Base-by-base conservation (phyloP, 2,329 filamentous ascomycete genomes). In the Fusarium sp. region DNA sequence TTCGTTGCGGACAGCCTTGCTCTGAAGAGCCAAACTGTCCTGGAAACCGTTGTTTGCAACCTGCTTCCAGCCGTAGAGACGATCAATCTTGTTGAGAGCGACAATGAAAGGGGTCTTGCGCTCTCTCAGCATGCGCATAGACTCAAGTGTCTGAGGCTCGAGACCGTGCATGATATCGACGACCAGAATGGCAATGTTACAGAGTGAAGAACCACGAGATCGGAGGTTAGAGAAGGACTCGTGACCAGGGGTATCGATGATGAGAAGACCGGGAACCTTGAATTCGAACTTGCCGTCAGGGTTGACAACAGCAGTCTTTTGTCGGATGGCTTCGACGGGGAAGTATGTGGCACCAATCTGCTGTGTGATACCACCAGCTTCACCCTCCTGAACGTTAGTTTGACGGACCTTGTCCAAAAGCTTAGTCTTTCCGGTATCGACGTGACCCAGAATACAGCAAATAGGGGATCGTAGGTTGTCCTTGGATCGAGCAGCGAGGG, bases 381-480 rank as follows among this genome's bases (percentile, higher is more conserved):
- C 96, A 75, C 96, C 96, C 82, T 98, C 96, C 78, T 99, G 96
- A 35, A 99, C 96, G 77, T 99, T 98, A 58, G 96, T 98, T 80
- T 97, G 94, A 76, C 96, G 92, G 76, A 99, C 93, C 84, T 99
- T 99, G 85, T 99, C 96, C 59, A 99, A 87, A 67, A 99, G 85
- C 84, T 98, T 99, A n/a, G 96, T 99, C 85, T 99, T 99, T 79
- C 96, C 96, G 43, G 96, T 99, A 90, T 99, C 96, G 88, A 99
- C 96, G 88, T 99, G 96, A 75, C 96, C 96, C 69, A 99, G 89
- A 87, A 99, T 99, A 91, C 95, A 98, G 86, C 96, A 98, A 81
- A 99, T 99, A 52, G 96, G 96, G 39, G 96, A 98, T 59, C 96
- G 93, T 57, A 99, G 88, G 80, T 99, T 91, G 78, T 99, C 94